Base-by-base conservation (phyloP, 805 yeast genomes). In the Sugiyamaella smithiae region DNA sequence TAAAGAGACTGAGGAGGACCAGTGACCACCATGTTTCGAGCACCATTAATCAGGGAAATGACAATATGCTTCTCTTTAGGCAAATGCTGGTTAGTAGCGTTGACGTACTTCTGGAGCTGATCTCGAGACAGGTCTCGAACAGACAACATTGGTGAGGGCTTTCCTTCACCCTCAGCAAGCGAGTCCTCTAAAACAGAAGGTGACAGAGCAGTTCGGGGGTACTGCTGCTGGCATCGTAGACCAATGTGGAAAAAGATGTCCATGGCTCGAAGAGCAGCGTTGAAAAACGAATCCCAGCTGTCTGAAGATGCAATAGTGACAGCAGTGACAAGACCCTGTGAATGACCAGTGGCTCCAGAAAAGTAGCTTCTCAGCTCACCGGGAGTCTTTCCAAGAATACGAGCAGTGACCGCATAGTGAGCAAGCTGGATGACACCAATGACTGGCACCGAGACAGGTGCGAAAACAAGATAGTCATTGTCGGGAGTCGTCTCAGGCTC, bases 1-100 rank as follows among this genome's bases (percentile, higher is more conserved):
- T 91, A 93, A 54, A 93, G 75, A 2, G 98, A 89, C 77, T 90
- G 96, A 49, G 99, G 98, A 43, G 98, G 99, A 68, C 99, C 99
- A 19, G 95, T 81, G 42, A 91, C 89, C 49, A 93, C 99, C 72
- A 89, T 77, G 70, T 89, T 88, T 73, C 96, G 81, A 42, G 96
- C 96, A 68, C 99, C 99, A 66, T 93, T 93, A 60, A 90, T 77
- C 67, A 93, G 80, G 37, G 98, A 89, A 56, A 93, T 83, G 52
- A 84, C 87, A 63, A 93, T 84, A 65, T 88, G 96, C 71, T 88
- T 88, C 61, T 88, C 96, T 46, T 75, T 72, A 59, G 99, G 97
- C 72, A 93, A 79, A 72, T 90, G 98, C 65, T 85, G 81, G 73
- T 93, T 93, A 52, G 99, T 93, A 68, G 80, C 81, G 54, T 83